Evolutionary conservation across 1,284 basidiomycete genomes (phyloP).

Genomic region (Microbotryum violaceum): DNA sequence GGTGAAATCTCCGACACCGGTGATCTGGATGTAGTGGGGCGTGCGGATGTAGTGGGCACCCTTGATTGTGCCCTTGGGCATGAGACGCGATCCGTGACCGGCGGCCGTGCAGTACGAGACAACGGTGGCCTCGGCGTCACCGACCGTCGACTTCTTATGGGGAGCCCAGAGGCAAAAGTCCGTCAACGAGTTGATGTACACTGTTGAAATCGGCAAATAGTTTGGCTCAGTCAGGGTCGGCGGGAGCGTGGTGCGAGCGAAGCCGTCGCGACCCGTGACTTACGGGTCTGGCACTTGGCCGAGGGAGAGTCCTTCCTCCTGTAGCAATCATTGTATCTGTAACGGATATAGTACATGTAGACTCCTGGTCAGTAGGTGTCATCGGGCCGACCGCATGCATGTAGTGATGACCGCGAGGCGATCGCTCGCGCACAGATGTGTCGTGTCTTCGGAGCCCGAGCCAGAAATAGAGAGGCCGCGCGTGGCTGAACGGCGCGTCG

Average conservation of each 20-base stretch:
- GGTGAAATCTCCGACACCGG: slow-evolving; percentile 45
- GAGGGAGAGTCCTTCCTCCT: slow-evolving; percentile 12
- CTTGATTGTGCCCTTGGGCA: slow-evolving; percentile 47
- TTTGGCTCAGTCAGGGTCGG: neutral
- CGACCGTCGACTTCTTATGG: slow-evolving; percentile 49
- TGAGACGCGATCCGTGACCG: slow-evolving; percentile 49
- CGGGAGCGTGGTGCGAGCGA: neutral
- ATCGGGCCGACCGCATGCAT: too few relatives aligned
- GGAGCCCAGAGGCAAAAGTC: slow-evolving; percentile 47
- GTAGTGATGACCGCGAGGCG: too few relatives aligned
- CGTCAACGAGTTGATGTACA: slow-evolving; percentile 14
- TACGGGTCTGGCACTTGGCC: slow-evolving; percentile 20
- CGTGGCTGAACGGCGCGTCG: too few relatives aligned
- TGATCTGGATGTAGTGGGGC: slow-evolving; percentile 46
- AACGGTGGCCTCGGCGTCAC: slow-evolving; percentile 57
- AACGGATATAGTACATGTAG: too few relatives aligned
- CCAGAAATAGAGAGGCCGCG: too few relatives aligned
- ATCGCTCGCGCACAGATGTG: too few relatives aligned
- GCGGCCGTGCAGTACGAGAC: slow-evolving; percentile 65
- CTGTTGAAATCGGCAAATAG: neutral
- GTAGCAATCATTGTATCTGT: slow-evolving; percentile 24
- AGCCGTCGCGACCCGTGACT: too few relatives aligned
- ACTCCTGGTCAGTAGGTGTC: too few relatives aligned
- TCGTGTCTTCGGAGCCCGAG: too few relatives aligned
- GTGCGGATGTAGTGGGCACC: slow-evolving; percentile 45